phyloP scores from a whole-genome alignment of 148 eudicot species.

The Arctostaphylos glauca region DNA sequence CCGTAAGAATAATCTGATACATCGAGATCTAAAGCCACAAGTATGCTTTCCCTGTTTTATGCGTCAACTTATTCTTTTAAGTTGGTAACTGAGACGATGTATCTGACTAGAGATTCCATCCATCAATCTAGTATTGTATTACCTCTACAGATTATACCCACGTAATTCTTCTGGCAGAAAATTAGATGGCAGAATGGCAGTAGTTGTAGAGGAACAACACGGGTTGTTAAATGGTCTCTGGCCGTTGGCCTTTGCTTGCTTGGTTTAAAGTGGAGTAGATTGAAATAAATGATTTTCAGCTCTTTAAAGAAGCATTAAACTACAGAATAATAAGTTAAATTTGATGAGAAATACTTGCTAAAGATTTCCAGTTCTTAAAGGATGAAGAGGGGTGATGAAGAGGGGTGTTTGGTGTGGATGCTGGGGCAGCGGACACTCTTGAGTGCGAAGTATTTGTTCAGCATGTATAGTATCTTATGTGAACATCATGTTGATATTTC shows the following conservation, averaged over 20 bases:
- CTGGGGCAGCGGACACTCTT: not conserved
- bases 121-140: too few relatives aligned
- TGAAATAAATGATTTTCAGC: not conserved
- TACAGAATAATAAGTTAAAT: not conserved
- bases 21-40: conserved; percentile 97
- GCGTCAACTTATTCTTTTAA: not conserved
- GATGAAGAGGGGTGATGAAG: too few relatives aligned
- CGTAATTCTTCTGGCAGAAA: too few relatives aligned
- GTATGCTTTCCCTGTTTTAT: conserved; percentile 29
- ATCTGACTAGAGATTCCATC: too few relatives aligned
- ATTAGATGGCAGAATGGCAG: too few relatives aligned
- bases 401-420: not conserved
- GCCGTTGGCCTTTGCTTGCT: not conserved
- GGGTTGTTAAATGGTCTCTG: not conserved
- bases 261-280: not conserved
- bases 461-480: not conserved
- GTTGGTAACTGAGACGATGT: not conserved
- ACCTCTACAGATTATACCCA: too few relatives aligned
- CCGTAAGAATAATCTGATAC: conserved; percentile 84
- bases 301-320: not conserved
- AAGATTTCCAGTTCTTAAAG: not conserved
- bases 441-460: not conserved
- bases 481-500: not conserved
- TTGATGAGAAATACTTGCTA: not conserved
- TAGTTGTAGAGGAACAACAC: too few relatives aligned